Evolutionary conservation across 495 filamentous ascomycete genomes (phyloP).

Genomic region (Aeminium ludgeri): DNA sequence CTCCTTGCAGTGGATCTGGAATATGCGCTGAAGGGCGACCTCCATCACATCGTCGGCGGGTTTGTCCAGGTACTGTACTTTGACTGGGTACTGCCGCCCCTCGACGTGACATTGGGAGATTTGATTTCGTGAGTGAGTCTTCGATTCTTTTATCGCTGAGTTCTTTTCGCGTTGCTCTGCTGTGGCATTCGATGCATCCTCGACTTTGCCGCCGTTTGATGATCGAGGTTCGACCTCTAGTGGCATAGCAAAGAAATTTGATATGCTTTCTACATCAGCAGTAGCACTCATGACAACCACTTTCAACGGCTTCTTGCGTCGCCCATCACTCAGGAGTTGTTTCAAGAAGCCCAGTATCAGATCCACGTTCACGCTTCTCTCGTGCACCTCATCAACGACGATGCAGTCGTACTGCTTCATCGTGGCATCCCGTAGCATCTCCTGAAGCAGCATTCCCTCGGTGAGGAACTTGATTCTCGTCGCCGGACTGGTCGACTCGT

Average conservation of each 20-base stretch:
- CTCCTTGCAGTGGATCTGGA: slow-evolving; percentile 75
- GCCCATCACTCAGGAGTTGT: slow-evolving; percentile 37
- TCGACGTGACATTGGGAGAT: slow-evolving; percentile 54
- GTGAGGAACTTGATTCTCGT: slow-evolving; percentile 86
- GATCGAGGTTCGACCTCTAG: not conserved
- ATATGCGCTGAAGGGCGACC: slow-evolving; percentile 62
- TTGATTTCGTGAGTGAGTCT: not conserved
- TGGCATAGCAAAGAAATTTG: slow-evolving; percentile 46
- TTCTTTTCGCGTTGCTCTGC: too few species aligned
- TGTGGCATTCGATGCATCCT: too few species aligned
- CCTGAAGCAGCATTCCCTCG: slow-evolving; percentile 91
- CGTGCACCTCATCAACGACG: slow-evolving; percentile 93
- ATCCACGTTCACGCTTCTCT: slow-evolving; percentile 93
- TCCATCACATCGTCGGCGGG: slow-evolving; percentile 75
- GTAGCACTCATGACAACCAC: slow-evolving; percentile 96
- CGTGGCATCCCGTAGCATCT: slow-evolving; percentile 73
- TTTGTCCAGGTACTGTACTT: slow-evolving; percentile 55
- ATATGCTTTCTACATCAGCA: slow-evolving; percentile 63
- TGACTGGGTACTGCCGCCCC: slow-evolving; percentile 78
- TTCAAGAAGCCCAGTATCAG: slow-evolving; percentile 74
- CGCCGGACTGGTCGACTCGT: slow-evolving; percentile 56
- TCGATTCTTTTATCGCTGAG: not conserved
- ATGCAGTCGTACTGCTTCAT: slow-evolving; percentile 74
- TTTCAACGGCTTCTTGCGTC: slow-evolving; percentile 56
- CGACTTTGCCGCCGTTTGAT: too few species aligned